These are phyloP conservation scores for Ceratobasidium theobromae DNA, from an alignment of 1,284 basidiomycete genomes.

Conservation along the genomic window DNA sequence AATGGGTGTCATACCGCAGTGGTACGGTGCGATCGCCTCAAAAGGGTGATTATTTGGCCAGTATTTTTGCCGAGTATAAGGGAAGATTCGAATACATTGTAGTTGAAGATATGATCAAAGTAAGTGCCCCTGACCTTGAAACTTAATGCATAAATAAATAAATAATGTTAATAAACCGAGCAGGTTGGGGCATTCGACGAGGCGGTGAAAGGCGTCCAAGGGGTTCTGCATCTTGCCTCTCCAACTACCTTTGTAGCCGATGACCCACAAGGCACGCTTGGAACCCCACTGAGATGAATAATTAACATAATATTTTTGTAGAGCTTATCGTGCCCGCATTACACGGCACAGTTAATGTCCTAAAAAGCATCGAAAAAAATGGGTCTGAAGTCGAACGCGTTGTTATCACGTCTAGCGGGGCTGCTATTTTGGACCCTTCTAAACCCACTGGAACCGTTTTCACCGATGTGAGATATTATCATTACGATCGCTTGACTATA, in stretches of 20 bases:
- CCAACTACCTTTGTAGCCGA: constrained; percentile 42
- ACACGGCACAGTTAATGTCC: constrained; percentile 59
- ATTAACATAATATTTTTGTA: constrained; percentile 32
- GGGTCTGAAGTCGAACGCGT: constrained; percentile 60
- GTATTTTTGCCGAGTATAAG: constrained; percentile 46
- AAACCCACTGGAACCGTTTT: constrained; percentile 40
- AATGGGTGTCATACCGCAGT: neutral
- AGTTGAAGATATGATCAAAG: constrained; percentile 51
- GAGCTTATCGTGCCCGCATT: constrained; percentile 61
- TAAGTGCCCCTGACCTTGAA: neutral
- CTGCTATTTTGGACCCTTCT: constrained; percentile 49
- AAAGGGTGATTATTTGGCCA: constrained; percentile 47
- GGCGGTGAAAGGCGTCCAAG: constrained; percentile 42
- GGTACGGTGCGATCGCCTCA: constrained; percentile 47
- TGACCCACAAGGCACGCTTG: constrained; percentile 49
- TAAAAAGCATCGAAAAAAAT: constrained; percentile 56
- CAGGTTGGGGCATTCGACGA: constrained; percentile 42
- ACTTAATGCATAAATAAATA: neutral
- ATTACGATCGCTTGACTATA: too few species aligned
- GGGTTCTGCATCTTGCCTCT: constrained; percentile 42
- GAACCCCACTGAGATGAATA: neutral
- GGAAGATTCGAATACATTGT: constrained; percentile 51
- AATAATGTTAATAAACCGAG: neutral
- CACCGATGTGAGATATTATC: constrained; percentile 40
- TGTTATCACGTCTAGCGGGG: constrained; percentile 62